Evolutionary conservation across 2,329 filamentous ascomycete species (phyloP), one percentile per base, ranked within the genome.

Genomic region (Aureobasidium zeae): DNA sequence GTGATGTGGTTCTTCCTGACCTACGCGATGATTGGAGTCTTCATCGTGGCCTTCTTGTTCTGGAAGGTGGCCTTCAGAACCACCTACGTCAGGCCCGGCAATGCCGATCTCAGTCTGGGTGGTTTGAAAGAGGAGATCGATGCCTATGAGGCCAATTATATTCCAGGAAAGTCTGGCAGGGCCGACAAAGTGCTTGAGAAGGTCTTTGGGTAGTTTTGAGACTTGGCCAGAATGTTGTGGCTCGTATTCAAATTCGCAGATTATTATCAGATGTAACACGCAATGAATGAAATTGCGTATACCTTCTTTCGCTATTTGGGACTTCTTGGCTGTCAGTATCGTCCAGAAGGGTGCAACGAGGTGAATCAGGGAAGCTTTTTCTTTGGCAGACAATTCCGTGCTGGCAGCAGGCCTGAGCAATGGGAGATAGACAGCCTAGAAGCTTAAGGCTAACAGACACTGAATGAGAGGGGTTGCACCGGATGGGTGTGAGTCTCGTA

Each of bases 221-320:
- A 12, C 24, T 25, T n/a, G n/a, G 24, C 7, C 24, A 12, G 24
- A 12, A 25, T 7, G 12, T 25, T 12, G 12, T 25, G 24, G 24
- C 24, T 7, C 12, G 24, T 25, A 12, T 25, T 25, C 24, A 25
- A n/a, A 25, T 25, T 7, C 24, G 24, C 24, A 25, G 24, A n/a
- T n/a, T n/a, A n/a, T n/a, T n/a, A 63, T 31, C 4, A 68, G 51
- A 41, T 65, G 69, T 9, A 69, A 63, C 9, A 62, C 60, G 3
- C 64, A 53, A 37, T 37, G 21, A 6, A 37, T 37, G 15, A 37
- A 9, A 19, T 28, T 37, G 10, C 26, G 34, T 6, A 37, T 11
- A 13, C 22, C 22, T 8, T 24, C 34, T n/a, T 37, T 26, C n/a
- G n/a, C n/a, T n/a, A n/a, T n/a, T n/a, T n/a, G n/a, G n/a, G n/a